A percentile compares a stretch with the other conserved stretches of the same genome.
phyloP scores from a whole-genome alignment of 495 filamentous ascomycete genomes.

The Hypoxylon cercidicola region DNA sequence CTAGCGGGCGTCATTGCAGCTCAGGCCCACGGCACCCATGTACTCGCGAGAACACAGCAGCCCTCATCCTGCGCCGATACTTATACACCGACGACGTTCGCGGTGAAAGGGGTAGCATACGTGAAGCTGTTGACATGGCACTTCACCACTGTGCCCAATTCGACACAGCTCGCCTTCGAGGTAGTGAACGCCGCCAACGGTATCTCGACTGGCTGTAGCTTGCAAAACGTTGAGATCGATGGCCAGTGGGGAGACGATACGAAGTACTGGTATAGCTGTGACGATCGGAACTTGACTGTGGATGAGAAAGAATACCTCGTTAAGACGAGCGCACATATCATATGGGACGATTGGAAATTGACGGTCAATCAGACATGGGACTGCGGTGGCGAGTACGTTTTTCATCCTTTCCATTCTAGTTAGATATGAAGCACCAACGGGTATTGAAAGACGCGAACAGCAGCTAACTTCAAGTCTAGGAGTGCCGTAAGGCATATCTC shows the following conservation, averaged over 20 bases:
- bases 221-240: constrained; percentile 10
- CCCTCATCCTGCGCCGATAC: constrained; percentile 17
- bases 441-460: not conserved
- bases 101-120: constrained; percentile 17
- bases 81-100: constrained; percentile 31
- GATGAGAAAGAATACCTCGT: constrained; percentile 25
- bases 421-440: not conserved
- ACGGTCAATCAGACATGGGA: constrained; percentile 42
- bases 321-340: constrained; percentile 25
- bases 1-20: not conserved
- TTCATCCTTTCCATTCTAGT: not conserved
- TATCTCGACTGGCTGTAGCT: constrained; percentile 26
- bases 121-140: constrained; percentile 16
- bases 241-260: constrained; percentile 29
- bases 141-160: constrained; percentile 15
- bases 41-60: not conserved
- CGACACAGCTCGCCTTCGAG: constrained; percentile 38
- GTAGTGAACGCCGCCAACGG: constrained; percentile 36
- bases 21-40: not conserved
- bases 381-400: constrained; percentile 32
- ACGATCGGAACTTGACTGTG: constrained; percentile 21
- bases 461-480: constrained; percentile 14
- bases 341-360: constrained; percentile 37
- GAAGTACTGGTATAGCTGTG: constrained; percentile 28
- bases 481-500: constrained; percentile 31